These are phyloP conservation scores for Mycena polygramma DNA, from an alignment of 768 basidiomycete genomes.

Conservation along the genomic window DNA sequence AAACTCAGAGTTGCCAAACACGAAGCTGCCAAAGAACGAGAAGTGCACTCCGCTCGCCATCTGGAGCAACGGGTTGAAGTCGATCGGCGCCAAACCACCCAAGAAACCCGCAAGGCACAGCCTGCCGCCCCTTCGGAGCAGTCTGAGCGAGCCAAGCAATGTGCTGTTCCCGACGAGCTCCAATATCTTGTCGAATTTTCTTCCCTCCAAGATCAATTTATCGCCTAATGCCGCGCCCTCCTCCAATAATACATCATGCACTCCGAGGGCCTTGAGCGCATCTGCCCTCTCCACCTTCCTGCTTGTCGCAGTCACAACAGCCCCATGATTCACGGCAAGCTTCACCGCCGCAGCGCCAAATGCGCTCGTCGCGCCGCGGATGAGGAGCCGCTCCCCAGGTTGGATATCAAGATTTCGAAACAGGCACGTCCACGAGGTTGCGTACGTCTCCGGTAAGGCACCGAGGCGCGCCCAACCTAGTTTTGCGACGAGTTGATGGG, in stretches of 20 bases:
- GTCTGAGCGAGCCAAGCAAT: constrained; percentile 35
- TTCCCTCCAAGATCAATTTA: constrained; percentile 12
- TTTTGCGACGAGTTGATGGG: constrained; percentile 17
- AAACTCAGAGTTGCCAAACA: constrained; percentile 39
- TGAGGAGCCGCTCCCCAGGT: constrained; percentile 33
- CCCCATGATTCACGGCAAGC: constrained; percentile 36
- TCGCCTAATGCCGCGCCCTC: constrained; percentile 17
- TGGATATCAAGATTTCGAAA: constrained; percentile 38
- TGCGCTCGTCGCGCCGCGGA: constrained; percentile 39
- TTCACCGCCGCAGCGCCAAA: constrained; percentile 39
- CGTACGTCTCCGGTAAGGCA: constrained; percentile 40
- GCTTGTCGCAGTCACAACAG: constrained; percentile 38
- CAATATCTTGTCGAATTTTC: constrained; percentile 39
- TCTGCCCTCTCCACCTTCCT: constrained; percentile 31
- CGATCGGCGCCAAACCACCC: constrained; percentile 38
- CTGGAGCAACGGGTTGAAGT: constrained; percentile 41
- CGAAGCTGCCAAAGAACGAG: constrained; percentile 41
- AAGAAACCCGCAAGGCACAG: constrained; percentile 40
- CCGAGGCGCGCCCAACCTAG: constrained; percentile 38
- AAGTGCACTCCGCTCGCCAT: constrained; percentile 42
- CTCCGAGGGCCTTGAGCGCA: constrained; percentile 33
- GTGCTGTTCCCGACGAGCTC: constrained; percentile 42
- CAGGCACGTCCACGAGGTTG: constrained; percentile 41
- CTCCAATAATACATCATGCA: constrained; percentile 34
- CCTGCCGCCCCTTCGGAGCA: constrained; percentile 33